These are phyloP conservation scores for Garcia nutans DNA, from an alignment of 345 rosid genomes.

Conservation along the genomic window DNA sequence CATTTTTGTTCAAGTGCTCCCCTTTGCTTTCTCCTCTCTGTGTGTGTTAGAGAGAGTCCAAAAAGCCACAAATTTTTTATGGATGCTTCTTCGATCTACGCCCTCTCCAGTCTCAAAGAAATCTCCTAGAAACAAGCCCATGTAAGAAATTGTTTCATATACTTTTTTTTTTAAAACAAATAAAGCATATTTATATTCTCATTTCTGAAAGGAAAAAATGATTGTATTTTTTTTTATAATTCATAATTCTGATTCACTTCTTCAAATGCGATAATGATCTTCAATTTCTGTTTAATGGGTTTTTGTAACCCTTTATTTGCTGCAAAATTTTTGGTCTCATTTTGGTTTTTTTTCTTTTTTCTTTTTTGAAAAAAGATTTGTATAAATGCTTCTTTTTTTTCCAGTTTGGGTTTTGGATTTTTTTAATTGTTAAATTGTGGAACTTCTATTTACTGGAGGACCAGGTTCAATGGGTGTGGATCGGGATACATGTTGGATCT, in stretches of 20 bases:
- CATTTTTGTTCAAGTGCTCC: constrained; percentile 14
- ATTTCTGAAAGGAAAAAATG: neutral
- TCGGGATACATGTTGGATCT: constrained; percentile 92
- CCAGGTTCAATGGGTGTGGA: constrained; percentile 66
- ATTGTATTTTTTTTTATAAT: neutral
- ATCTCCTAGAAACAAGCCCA: constrained; percentile 44
- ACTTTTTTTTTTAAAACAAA: too few species aligned
- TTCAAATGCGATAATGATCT: constrained; percentile 52
- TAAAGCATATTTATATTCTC: neutral
- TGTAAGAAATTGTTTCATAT: constrained; percentile 41
- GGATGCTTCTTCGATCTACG: constrained; percentile 47
- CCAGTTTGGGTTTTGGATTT: neutral
- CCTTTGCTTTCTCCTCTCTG: constrained; percentile 32
- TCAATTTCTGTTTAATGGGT: constrained; percentile 30
- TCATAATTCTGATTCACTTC: constrained; percentile 28
- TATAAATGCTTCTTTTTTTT: neutral
- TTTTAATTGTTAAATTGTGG: constrained; percentile 12
- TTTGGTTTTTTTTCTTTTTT: neutral
- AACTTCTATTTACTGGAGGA: constrained; percentile 31
- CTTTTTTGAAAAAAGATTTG: neutral
- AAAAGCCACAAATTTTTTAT: constrained; percentile 34
- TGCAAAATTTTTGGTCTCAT: constrained; percentile 28
- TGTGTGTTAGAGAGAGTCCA: constrained; percentile 17
- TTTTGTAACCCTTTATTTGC: constrained; percentile 28
- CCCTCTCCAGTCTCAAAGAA: constrained; percentile 41